Evolutionary conservation across 306 rosid species (phyloP).

Genomic region (Lathyrus oleraceus): DNA sequence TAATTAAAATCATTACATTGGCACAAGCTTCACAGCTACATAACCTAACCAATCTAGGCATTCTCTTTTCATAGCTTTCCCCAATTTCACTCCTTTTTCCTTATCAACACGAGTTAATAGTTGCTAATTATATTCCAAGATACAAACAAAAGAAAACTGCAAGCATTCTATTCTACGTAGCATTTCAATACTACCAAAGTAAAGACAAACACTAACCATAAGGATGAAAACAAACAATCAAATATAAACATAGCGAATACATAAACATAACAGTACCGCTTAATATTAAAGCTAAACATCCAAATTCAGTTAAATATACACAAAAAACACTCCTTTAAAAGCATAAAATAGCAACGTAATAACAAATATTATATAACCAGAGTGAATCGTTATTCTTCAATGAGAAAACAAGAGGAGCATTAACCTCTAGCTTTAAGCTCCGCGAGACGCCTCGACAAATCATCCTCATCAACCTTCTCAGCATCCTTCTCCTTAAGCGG

Average conservation of each 20-base stretch:
- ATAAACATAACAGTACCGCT: neutral
- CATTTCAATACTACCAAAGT: slow-evolving; percentile 1
- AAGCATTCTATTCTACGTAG: neutral
- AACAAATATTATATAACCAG: neutral
- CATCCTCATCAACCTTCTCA: slow-evolving; percentile 85
- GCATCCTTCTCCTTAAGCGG: slow-evolving; percentile 87
- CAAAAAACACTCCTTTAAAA: slow-evolving; percentile 29
- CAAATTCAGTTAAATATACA: slow-evolving; percentile 46
- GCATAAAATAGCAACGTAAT: neutral
- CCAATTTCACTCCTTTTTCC: slow-evolving; percentile 50
- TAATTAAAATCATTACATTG: neutral
- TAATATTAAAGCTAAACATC: neutral
- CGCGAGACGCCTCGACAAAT: slow-evolving; percentile 82
- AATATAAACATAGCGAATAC: slow-evolving; percentile 17
- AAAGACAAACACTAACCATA: neutral
- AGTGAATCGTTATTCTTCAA: neutral
- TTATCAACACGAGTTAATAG: slow-evolving; percentile 36
- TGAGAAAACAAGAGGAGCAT: neutral
- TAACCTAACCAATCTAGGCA: slow-evolving; percentile 19
- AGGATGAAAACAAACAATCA: neutral
- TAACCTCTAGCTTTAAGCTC: slow-evolving; percentile 98
- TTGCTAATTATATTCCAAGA: neutral
- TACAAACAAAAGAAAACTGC: neutral
- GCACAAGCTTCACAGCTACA: neutral
- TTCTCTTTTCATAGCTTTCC: slow-evolving; percentile 46